Conservation (phyloP, 2,329 filamentous ascomycete species). For the Penicillium occitanis region DNA sequence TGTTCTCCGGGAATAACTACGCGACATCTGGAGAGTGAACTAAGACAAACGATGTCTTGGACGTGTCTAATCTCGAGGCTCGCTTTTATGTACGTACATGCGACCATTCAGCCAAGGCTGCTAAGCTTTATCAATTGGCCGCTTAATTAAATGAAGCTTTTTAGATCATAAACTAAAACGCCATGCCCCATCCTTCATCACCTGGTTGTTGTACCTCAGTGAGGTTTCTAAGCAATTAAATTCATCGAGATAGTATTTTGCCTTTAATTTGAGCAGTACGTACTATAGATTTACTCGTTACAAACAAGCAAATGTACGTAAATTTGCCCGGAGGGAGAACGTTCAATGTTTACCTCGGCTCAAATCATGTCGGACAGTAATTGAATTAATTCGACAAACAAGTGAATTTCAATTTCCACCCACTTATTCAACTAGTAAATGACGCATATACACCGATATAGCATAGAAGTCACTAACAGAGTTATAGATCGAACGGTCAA, state of each 20-base stretch:
- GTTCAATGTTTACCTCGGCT: background rate
- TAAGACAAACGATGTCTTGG: background rate
- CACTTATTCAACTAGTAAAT: background rate
- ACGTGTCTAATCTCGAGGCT: background rate
- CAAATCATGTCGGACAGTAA: background rate
- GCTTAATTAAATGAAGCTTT: conserved; percentile 11
- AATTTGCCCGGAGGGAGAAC: background rate
- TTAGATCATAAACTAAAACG: background rate
- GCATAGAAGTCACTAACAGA: background rate
- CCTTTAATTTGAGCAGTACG: background rate
- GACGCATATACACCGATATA: background rate
- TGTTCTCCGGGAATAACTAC: background rate
- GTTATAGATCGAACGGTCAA: background rate
- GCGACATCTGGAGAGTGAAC: background rate
- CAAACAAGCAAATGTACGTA: background rate
- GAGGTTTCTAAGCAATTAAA: too few relatives aligned
- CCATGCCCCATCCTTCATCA: background rate
- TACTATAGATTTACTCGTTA: background rate
- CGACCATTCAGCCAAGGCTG: background rate
- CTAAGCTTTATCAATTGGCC: background rate
- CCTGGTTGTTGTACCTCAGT: background rate
- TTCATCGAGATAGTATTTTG: background rate
- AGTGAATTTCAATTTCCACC: background rate
- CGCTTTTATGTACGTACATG: background rate
- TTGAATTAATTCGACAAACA: background rate